These are phyloP conservation scores for Inga laurina DNA, from an alignment of 306 rosid genomes.

Conservation along the genomic window DNA sequence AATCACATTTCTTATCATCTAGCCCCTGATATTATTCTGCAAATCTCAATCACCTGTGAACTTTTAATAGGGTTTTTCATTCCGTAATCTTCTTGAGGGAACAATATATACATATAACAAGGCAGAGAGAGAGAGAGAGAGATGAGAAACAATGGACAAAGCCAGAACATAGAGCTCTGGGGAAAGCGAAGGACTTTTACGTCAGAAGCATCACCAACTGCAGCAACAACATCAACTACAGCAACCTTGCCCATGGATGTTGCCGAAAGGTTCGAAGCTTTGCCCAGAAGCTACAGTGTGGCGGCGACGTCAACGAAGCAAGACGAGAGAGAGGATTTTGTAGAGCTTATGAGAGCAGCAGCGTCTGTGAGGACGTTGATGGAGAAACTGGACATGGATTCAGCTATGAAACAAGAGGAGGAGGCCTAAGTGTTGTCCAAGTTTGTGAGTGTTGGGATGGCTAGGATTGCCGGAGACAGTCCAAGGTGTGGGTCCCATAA, in stretches of 20 bases:
- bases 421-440: slow-evolving; percentile 50
- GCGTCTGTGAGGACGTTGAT: slow-evolving; percentile 63
- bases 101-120: neutral
- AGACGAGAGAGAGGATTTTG: slow-evolving; percentile 41
- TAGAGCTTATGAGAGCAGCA: slow-evolving; percentile 71
- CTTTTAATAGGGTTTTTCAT: neutral
- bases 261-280: slow-evolving; percentile 26
- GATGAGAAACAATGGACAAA: slow-evolving; percentile 34
- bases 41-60: neutral
- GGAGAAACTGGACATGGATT: slow-evolving; percentile 48
- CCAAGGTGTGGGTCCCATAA: neutral
- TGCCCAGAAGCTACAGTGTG: slow-evolving; percentile 62
- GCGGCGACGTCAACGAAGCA: slow-evolving; percentile 35
- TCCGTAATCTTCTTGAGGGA: neutral
- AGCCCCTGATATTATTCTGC: neutral
- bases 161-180: slow-evolving; percentile 41
- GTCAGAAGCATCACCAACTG: slow-evolving; percentile 59
- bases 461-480: slow-evolving; percentile 60
- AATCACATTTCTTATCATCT: too few species aligned
- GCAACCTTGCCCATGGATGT: slow-evolving; percentile 31
- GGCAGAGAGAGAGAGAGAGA: neutral
- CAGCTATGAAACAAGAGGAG: slow-evolving; percentile 36
- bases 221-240: slow-evolving; percentile 28
- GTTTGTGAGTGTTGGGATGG: slow-evolving; percentile 67
- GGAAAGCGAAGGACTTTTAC: slow-evolving; percentile 63